Evolutionary conservation across 2,329 filamentous ascomycete genomes (phyloP).

Genomic region (Neocatenulostroma microsporum): DNA sequence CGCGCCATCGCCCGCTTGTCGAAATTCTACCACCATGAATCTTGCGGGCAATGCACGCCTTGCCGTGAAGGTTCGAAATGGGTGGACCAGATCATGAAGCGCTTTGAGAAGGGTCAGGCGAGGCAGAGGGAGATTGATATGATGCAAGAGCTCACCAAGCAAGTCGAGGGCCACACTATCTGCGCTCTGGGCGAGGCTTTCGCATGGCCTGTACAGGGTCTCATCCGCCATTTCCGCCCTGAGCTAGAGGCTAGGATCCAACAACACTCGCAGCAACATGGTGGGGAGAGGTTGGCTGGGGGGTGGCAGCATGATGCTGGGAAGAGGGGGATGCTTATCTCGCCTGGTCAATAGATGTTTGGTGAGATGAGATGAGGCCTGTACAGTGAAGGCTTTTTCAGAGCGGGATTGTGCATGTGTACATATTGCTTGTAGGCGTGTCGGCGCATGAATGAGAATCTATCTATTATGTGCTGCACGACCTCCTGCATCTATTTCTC

Average conservation of each 20-base stretch:
- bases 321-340: constrained; percentile 73
- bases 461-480: too few species aligned
- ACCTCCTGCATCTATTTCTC: too few species aligned
- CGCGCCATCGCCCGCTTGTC: constrained; percentile 86
- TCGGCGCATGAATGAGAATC: too few species aligned
- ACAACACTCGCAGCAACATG: constrained; percentile 64
- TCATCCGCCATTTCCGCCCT: constrained; percentile 96
- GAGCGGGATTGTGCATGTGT: too few species aligned
- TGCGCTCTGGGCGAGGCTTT: constrained; percentile 97
- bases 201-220: constrained; percentile 94
- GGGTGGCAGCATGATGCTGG: constrained; percentile 73
- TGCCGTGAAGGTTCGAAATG: constrained; percentile 98
- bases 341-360: constrained; percentile 69
- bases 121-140: constrained; percentile 94
- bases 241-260: constrained; percentile 89
- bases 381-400: too few species aligned
- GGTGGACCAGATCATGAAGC: constrained; percentile 98
- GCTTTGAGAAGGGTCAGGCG: constrained; percentile 86
- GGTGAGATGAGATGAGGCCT: too few species aligned
- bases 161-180: constrained; percentile 98
- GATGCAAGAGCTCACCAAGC: constrained; percentile 98
- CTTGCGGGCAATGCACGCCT: constrained; percentile 97
- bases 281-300: constrained; percentile 70
- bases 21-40: constrained; percentile 98
- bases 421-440: too few species aligned